A percentile compares a stretch with the other conserved stretches of the same genome.
phyloP scores from a whole-genome alignment of 306 rosid species.

The Gynostemma pentaphyllum region DNA sequence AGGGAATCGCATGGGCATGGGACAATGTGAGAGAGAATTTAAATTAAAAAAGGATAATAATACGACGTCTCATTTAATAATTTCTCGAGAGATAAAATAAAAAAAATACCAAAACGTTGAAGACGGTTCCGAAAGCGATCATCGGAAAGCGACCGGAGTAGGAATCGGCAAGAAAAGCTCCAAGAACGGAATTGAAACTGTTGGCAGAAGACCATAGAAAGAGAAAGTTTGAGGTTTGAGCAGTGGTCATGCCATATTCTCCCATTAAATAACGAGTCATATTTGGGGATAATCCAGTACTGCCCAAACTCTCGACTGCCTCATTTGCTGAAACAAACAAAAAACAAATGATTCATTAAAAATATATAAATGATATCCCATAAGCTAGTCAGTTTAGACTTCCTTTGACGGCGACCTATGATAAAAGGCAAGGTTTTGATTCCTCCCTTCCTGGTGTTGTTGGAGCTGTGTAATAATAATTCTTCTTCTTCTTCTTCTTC shows the following conservation, averaged over 20 bases:
- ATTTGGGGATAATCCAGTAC: not conserved
- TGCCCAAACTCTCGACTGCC: not conserved
- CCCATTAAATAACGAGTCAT: not conserved
- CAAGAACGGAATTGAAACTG: not conserved
- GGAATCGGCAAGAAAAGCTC: conserved; percentile 5
- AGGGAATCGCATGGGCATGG: no score
- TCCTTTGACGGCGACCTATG: not conserved
- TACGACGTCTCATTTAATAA: no score
- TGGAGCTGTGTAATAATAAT: not conserved
- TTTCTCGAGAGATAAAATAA: not conserved
- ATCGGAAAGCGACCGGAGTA: conserved; percentile 1
- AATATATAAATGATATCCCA: not conserved
- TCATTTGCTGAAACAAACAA: not conserved
- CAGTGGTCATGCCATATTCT: not conserved
- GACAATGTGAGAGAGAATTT: no score
- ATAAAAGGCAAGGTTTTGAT: not conserved
- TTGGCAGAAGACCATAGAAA: not conserved
- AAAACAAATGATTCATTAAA: no score
- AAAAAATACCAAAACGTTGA: not conserved
- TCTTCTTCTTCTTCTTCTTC: not conserved
- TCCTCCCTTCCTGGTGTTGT: not conserved
- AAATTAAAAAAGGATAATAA: no score
- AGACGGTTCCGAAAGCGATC: not conserved
- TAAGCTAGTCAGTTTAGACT: not conserved
- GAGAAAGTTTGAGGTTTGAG: not conserved